A percentile compares a stretch with the other conserved stretches of the same genome.
These are phyloP conservation scores for Debaryomyces castellii DNA, from an alignment of 805 yeast species.

Conservation along the genomic window DNA sequence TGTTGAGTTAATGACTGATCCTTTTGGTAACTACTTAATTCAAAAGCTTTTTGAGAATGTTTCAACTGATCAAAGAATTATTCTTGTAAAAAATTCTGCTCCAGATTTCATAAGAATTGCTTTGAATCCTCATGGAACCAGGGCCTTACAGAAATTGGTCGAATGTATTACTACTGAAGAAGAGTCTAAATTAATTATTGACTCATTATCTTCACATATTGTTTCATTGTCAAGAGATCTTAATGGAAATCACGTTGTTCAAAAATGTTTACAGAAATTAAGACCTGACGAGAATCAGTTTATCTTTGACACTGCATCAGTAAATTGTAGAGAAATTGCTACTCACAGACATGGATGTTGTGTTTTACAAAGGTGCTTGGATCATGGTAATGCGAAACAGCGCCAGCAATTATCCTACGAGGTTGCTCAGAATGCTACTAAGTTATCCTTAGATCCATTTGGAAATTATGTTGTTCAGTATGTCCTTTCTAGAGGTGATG, in stretches of 20 bases:
- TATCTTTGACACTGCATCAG: slow-evolving; percentile 81
- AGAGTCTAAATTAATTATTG: slow-evolving; percentile 66
- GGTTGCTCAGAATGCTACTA: slow-evolving; percentile 67
- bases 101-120: slow-evolving; percentile 78
- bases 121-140: slow-evolving; percentile 90
- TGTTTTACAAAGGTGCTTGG: slow-evolving; percentile 91
- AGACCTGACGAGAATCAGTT: slow-evolving; percentile 72
- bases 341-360: slow-evolving; percentile 98
- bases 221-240: slow-evolving; percentile 81
- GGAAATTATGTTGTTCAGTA: slow-evolving; percentile 98
- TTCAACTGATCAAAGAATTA: slow-evolving; percentile 63
- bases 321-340: slow-evolving; percentile 75
- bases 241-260: slow-evolving; percentile 96
- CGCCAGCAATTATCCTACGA: slow-evolving; percentile 62
- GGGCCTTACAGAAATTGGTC: slow-evolving; percentile 90
- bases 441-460: slow-evolving; percentile 84
- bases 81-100: slow-evolving; percentile 68
- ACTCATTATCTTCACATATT: slow-evolving; percentile 64
- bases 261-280: slow-evolving; percentile 81
- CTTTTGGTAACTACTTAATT: slow-evolving; percentile 94
- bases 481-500: slow-evolving; percentile 58
- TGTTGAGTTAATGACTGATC: slow-evolving; percentile 88
- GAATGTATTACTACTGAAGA: slow-evolving; percentile 74
- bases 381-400: slow-evolving; percentile 76
- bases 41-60: slow-evolving; percentile 87